Conservation (phyloP, 768 basidiomycete genomes). For the Kwoniella sp. region DNA sequence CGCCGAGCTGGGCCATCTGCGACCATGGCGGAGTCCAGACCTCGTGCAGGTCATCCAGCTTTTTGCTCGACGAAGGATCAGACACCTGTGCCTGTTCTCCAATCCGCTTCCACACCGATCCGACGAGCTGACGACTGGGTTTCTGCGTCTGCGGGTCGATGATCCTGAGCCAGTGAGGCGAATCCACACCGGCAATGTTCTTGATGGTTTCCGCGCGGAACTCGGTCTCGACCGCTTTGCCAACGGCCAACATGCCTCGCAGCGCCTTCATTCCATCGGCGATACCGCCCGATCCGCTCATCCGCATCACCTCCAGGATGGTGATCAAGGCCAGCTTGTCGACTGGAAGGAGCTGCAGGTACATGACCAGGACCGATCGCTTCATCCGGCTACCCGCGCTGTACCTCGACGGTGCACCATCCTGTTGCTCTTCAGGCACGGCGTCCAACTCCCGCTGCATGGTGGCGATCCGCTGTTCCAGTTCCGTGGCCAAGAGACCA, state of each 20-base stretch:
- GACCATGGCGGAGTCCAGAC: conserved; percentile 64
- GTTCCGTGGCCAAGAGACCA: conserved; percentile 19
- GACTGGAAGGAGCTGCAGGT: conserved; percentile 67
- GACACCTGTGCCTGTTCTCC: conserved; percentile 15
- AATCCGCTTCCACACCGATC: conserved; percentile 26
- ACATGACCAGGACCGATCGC: conserved; percentile 58
- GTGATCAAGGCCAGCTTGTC: conserved; percentile 81
- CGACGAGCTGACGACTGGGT: conserved; percentile 24
- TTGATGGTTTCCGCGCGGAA: conserved; percentile 74
- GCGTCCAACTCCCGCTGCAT: conserved; percentile 17
- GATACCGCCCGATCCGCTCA: conserved; percentile 68
- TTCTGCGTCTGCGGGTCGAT: conserved; percentile 39
- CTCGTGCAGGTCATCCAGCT: conserved; percentile 17
- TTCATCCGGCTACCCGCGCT: conserved; percentile 21
- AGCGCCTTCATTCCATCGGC: conserved; percentile 83
- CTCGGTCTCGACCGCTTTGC: conserved; percentile 81
- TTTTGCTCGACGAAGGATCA: not conserved
- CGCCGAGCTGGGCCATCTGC: conserved; percentile 65
- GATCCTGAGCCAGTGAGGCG: conserved; percentile 32
- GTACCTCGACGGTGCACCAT: conserved; percentile 15
- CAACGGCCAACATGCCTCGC: conserved; percentile 71
- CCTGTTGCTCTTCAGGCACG: conserved; percentile 8
- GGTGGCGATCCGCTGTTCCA: conserved; percentile 24
- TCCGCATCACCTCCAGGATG: conserved; percentile 80
- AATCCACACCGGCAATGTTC: conserved; percentile 48